These are phyloP conservation scores for Aspergillus fumigatus DNA, from an alignment of 2,329 filamentous ascomycete genomes.

Conservation along the genomic window DNA sequence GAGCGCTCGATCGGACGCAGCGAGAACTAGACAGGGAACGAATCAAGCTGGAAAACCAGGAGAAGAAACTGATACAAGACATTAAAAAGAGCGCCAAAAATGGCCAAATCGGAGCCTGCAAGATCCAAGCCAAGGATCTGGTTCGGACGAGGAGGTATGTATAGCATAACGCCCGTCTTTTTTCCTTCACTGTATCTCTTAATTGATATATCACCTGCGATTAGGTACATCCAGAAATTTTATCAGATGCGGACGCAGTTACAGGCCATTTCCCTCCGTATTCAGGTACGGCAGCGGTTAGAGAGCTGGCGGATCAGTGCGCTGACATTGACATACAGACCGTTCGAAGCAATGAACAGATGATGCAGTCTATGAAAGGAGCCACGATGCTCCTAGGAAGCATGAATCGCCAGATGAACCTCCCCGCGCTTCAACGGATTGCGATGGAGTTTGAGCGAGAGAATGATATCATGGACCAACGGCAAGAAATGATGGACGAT, in stretches of 20 bases:
- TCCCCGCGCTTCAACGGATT: constrained; percentile 89
- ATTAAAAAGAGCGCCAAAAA: constrained; percentile 99
- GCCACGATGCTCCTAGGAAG: constrained; percentile 86
- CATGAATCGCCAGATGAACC: constrained; percentile 98
- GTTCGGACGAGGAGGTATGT: constrained; percentile 77
- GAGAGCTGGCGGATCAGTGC: background rate
- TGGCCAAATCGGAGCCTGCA: constrained; percentile 95
- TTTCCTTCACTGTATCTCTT: background rate
- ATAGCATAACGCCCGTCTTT: background rate
- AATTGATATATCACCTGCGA: background rate
- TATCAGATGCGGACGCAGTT: constrained; percentile 97
- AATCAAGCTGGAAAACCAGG: constrained; percentile 94
- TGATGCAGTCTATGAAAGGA: constrained; percentile 99
- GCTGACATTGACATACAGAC: constrained; percentile 54
- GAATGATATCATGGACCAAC: constrained; percentile 98
- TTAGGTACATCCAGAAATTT: constrained; percentile 93
- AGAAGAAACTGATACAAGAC: constrained; percentile 92
- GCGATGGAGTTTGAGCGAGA: constrained; percentile 99
- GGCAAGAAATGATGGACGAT: constrained; percentile 99
- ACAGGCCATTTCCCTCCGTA: constrained; percentile 89
- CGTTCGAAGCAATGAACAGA: constrained; percentile 96
- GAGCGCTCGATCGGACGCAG: constrained; percentile 94
- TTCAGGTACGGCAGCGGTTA: constrained; percentile 63
- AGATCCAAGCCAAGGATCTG: constrained; percentile 96
- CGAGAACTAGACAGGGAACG: constrained; percentile 92